Conservation (phyloP, 2,329 filamentous ascomycete genomes). For the Pyricularia pennisetigena region DNA sequence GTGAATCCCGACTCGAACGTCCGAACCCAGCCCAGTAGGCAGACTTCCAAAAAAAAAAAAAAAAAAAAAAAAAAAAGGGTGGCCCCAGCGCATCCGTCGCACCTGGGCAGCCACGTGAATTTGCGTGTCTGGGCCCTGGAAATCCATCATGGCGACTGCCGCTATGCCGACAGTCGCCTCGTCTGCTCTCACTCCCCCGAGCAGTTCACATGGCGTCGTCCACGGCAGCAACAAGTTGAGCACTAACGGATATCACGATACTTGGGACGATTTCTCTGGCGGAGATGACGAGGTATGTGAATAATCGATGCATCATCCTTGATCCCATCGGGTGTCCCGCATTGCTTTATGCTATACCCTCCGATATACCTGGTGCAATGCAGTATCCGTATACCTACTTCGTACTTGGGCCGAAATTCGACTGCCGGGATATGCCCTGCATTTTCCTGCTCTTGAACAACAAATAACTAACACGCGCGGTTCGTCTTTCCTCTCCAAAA, state of each 20-base stretch:
- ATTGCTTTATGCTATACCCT: neutral
- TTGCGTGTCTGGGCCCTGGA: neutral
- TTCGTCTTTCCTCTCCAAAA: neutral
- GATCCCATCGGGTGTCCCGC: neutral
- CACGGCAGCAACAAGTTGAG: slow-evolving; percentile 13
- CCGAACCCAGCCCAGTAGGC: neutral
- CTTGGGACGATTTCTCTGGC: neutral
- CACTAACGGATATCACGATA: slow-evolving; percentile 19
- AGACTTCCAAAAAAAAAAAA: neutral
- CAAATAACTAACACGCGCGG: neutral
- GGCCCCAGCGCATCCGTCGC: neutral
- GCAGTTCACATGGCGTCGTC: slow-evolving; percentile 35
- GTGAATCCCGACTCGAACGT: neutral
- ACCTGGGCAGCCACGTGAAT: neutral
- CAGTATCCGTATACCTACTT: neutral
- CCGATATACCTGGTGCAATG: neutral
- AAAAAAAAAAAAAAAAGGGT: neutral
- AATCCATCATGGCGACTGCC: slow-evolving; percentile 30
- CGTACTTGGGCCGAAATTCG: neutral
- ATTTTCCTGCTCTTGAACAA: neutral
- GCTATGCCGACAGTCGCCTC: slow-evolving; percentile 40
- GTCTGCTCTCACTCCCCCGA: slow-evolving; percentile 34
- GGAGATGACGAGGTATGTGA: slow-evolving; percentile 11
- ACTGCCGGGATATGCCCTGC: neutral
- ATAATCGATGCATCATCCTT: neutral